Evolutionary conservation across 1,139 yeast species (phyloP).

Genomic region (Yamadazyma conglobata): DNA sequence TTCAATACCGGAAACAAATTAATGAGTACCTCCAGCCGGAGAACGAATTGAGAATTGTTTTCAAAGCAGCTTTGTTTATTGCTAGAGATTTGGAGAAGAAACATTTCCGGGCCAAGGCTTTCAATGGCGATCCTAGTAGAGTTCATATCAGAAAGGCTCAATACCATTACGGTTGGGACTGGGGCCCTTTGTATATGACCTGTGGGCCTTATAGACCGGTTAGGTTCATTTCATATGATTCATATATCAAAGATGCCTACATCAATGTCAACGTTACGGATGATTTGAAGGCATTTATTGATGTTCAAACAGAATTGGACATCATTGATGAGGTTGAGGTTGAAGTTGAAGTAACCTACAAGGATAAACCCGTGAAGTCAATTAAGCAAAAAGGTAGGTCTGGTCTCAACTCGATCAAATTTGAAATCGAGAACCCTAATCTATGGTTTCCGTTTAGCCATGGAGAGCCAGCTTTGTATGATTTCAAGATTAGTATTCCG

Average conservation of each 20-base stretch:
- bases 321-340: neutral
- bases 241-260: slow-evolving; percentile 18
- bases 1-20: slow-evolving; percentile 18
- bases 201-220: slow-evolving; percentile 48
- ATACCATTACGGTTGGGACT: slow-evolving; percentile 58
- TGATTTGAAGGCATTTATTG: slow-evolving; percentile 13
- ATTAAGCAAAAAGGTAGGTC: slow-evolving; percentile 3
- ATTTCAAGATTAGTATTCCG: slow-evolving; percentile 15
- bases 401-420: slow-evolving; percentile 6
- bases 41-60: slow-evolving; percentile 20
- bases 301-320: slow-evolving; percentile 13
- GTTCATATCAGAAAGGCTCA: slow-evolving; percentile 49
- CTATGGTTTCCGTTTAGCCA: slow-evolving; percentile 43
- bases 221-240: slow-evolving; percentile 23
- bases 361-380: slow-evolving; percentile 4
- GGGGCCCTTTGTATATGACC: slow-evolving; percentile 50
- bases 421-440: slow-evolving; percentile 19
- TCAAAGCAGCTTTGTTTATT: slow-evolving; percentile 20
- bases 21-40: slow-evolving; percentile 7
- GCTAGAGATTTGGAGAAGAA: slow-evolving; percentile 21
- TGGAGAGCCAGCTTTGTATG: slow-evolving; percentile 35
- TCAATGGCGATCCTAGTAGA: slow-evolving; percentile 41
- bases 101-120: slow-evolving; percentile 20
- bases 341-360: neutral
- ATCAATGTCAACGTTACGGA: slow-evolving; percentile 19